Evolutionary conservation across 208 protist species (phyloP), one percentile per base, ranked within the genome.

Genomic region (Leptomonas pyrrhocoris): DNA sequence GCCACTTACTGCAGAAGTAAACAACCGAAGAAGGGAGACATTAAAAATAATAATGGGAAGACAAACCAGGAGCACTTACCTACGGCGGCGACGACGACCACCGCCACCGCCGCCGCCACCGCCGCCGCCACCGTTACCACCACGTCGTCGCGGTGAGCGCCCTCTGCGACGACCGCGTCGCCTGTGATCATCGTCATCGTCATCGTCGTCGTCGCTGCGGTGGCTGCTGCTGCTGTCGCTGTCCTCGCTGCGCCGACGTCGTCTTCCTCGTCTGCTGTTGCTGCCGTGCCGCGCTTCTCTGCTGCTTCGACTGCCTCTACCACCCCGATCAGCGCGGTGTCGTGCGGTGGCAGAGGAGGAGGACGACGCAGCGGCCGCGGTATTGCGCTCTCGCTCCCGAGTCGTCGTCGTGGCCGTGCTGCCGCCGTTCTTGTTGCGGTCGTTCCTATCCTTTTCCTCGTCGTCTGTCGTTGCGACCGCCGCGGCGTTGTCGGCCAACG

Each of bases 401-500:
- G 30, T 49, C 9, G 23, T 48, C 2, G 34, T 34, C 4, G 7
- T 34, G 25, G 15, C 13, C 23, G 31, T 45, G 48, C 18, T 12
- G 34, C 46, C 28, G 19, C 36, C 25, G 8, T 40, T 21, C 23
- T 48, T 45, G 48, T 28, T 12, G 34, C 46, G 27, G 19, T 40
- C 25, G 8, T 40, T 38, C 0, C 18, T 12, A 1, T 45, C 21
- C 36, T 60, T 38, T 1, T 25, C 27, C 23, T 49, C 30, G 2
- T 61, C 38, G 9, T 16, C 51, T 55, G 49, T 34, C 11, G 50
- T 23, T 36, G 16, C 40, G 16, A 55, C 40, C 1, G 53, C 60
- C 1, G 53, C 61, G 1, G 46, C 61, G 71, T 65, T 70, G 46
- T 63, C 56, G 0, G 66, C 62, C 36, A 77, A 30, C 36, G 50